Evolutionary conservation across 1,284 basidiomycete genomes (phyloP).

Genomic region (Ustilago xerochloae): DNA sequence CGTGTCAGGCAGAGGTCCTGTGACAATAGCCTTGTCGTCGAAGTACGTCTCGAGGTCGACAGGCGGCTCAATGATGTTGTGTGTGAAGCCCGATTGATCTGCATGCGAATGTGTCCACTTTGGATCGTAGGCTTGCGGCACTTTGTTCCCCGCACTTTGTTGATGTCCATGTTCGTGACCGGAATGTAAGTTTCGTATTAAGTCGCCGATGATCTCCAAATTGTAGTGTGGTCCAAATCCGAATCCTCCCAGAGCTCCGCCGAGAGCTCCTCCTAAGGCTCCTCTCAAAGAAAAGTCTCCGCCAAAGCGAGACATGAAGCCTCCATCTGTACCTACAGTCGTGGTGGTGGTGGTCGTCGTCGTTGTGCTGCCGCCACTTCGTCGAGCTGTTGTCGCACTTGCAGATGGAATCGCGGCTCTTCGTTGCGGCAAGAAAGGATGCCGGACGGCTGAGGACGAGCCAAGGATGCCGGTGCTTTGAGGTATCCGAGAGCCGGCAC

Average conservation of each 20-base stretch:
- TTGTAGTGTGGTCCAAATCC: conserved; percentile 20
- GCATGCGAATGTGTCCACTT: conserved; percentile 54
- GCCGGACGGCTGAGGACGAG: conserved; percentile 10
- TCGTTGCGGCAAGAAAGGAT: conserved; percentile 26
- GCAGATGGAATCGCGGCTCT: conserved; percentile 25
- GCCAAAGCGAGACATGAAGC: conserved; percentile 15
- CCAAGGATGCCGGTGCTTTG: conserved; percentile 20
- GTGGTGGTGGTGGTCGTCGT: no score
- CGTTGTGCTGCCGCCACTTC: no score
- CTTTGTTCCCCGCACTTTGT: conserved; percentile 22
- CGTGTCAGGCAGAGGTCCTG: conserved; percentile 57
- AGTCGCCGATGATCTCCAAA: conserved; percentile 28
- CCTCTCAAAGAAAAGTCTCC: conserved; percentile 15
- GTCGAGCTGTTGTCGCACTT: conserved; percentile 17
- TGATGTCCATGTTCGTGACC: conserved; percentile 3
- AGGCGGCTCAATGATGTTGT: conserved; percentile 60
- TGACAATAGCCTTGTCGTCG: conserved; percentile 53
- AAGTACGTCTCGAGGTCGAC: conserved; percentile 60
- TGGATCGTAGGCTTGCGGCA: conserved; percentile 43
- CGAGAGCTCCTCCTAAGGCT: no score
- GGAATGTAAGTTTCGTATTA: conserved; percentile 17
- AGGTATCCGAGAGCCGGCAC: conserved; percentile 22
- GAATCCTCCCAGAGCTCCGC: conserved; percentile 13
- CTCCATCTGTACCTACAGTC: neutral
- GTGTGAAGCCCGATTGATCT: conserved; percentile 35